phyloP scores from a whole-genome alignment of 805 yeast species.

The Kregervanrija delftensis region DNA sequence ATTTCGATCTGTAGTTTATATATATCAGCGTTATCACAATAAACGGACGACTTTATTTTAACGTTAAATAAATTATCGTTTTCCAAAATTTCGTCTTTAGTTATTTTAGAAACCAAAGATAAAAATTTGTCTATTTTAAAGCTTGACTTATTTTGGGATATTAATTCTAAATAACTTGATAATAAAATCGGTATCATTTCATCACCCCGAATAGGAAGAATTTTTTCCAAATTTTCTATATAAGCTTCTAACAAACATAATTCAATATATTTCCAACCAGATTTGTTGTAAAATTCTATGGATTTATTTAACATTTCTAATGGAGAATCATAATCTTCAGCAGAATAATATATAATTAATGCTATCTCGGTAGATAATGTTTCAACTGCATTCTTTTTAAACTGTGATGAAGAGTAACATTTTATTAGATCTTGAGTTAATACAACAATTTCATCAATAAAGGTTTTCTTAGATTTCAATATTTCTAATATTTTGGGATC shows the following conservation, averaged over 20 bases:
- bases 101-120: background rate
- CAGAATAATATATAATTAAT: conserved; percentile 37
- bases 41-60: conserved; percentile 31
- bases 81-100: conserved; percentile 5
- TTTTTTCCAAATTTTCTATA: conserved; percentile 56
- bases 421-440: conserved; percentile 52
- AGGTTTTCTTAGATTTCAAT: conserved; percentile 29
- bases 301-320: conserved; percentile 58
- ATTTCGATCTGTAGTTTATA: conserved; percentile 32
- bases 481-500: conserved; percentile 15
- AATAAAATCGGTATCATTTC: conserved; percentile 25
- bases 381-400: conserved; percentile 61
- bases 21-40: conserved; percentile 28
- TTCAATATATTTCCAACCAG: conserved; percentile 75
- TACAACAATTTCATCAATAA: conserved; percentile 36
- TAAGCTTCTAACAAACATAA: conserved; percentile 58
- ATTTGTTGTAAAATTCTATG: conserved; percentile 56
- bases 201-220: conserved; percentile 16
- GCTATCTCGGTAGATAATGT: conserved; percentile 77
- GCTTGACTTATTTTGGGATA: conserved; percentile 17
- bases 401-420: conserved; percentile 42
- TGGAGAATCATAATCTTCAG: conserved; percentile 52
- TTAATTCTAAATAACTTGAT: conserved; percentile 32
- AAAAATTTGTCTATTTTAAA: conserved; percentile 3
- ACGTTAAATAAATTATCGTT: conserved; percentile 31